These are phyloP conservation scores for Erodium moschatum DNA, from an alignment of 441 rosid species.

Conservation along the genomic window DNA sequence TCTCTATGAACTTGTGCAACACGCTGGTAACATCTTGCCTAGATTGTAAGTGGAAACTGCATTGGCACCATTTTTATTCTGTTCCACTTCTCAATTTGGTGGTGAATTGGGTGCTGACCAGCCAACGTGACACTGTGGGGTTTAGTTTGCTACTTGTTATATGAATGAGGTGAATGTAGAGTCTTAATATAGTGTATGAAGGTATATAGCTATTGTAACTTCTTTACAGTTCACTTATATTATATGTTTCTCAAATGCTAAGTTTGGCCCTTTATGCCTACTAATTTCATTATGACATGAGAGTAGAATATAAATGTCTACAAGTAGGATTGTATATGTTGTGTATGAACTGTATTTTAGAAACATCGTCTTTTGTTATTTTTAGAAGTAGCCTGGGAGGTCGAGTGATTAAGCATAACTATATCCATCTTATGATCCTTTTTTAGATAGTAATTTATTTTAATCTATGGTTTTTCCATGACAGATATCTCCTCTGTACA, in stretches of 20 bases:
- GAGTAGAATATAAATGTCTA: background rate
- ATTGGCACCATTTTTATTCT: conserved; percentile 4
- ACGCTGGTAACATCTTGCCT: conserved; percentile 95
- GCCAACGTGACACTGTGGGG: too few species aligned
- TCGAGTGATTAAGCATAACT: background rate
- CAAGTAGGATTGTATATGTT: too few species aligned
- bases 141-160: too few species aligned
- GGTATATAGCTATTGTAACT: background rate
- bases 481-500: conserved; percentile 66
- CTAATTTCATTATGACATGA: background rate
- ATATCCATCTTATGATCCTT: background rate
- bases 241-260: background rate
- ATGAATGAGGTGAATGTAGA: too few species aligned
- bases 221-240: background rate
- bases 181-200: background rate
- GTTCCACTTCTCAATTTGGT: background rate
- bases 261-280: background rate
- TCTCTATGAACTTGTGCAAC: conserved; percentile 92
- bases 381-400: background rate
- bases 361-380: background rate
- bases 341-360: background rate
- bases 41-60: conserved; percentile 54
- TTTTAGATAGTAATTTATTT: background rate
- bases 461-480: conserved; percentile 13
- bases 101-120: background rate